Percentiles rank a stretch among this genome's conserved stretches.
Evolutionary conservation across 441 rosid species (phyloP).

Genomic region (Adansonia grandidieri): DNA sequence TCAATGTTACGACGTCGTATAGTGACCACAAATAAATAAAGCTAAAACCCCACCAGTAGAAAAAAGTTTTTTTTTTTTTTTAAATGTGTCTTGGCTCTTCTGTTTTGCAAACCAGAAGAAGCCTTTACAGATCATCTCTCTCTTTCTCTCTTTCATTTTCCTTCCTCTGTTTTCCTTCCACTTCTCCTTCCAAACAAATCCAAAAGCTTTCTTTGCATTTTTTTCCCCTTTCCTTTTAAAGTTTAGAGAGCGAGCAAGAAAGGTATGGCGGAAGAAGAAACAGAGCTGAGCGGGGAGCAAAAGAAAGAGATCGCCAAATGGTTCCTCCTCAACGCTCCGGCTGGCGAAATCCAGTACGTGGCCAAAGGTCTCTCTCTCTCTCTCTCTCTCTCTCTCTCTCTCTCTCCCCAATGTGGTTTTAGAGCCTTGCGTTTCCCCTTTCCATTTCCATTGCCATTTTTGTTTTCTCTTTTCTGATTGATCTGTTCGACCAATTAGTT

Average conservation of each 20-base stretch:
- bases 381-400: slow-evolving; percentile 14
- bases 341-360: slow-evolving; percentile 92
- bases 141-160: not conserved
- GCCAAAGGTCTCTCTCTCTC: slow-evolving; percentile 56
- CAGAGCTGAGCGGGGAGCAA: slow-evolving; percentile 68
- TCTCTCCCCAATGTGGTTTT: not conserved
- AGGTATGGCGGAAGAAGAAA: slow-evolving; percentile 62
- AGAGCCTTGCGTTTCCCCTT: not conserved
- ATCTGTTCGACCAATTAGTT: slow-evolving; percentile 1
- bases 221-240: not conserved
- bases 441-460: not conserved
- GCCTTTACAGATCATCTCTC: slow-evolving; percentile 40
- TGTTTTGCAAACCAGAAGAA: slow-evolving; percentile 11
- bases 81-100: not conserved
- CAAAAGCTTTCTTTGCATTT: not conserved
- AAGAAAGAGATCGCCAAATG: slow-evolving; percentile 98
- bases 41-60: not conserved
- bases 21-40: too few species aligned
- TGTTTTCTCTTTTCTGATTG: slow-evolving; percentile 18
- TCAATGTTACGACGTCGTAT: not conserved
- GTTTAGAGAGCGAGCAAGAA: slow-evolving; percentile 11
- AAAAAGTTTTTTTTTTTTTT: too few species aligned
- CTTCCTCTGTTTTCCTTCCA: slow-evolving; percentile 11
- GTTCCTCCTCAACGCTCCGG: slow-evolving; percentile 96
- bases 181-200: slow-evolving; percentile 8